Percentiles rank a stretch among this genome's conserved stretches.
Conservation (phyloP, 257 asterid species). For the Gynochthodes officinalis region DNA sequence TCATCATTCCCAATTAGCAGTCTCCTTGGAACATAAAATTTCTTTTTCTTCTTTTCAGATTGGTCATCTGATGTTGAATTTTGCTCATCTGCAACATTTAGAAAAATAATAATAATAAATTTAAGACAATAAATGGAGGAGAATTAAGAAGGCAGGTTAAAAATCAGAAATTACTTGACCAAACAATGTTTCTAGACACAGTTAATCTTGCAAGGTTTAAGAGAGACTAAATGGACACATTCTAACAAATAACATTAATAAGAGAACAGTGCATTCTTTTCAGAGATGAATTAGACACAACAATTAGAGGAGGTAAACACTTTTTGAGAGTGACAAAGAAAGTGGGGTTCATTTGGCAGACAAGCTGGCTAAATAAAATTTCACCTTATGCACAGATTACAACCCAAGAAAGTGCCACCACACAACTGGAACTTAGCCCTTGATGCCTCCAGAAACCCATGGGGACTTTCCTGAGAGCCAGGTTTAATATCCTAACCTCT, state of each 20-base stretch:
- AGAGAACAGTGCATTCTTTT: not conserved
- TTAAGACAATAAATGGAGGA: constrained; percentile 20
- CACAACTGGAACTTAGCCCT: not conserved
- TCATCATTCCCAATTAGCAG: constrained; percentile 74
- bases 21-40: constrained; percentile 72
- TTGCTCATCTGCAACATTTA: constrained; percentile 62
- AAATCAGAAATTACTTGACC: not conserved
- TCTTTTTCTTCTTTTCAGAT: constrained; percentile 44
- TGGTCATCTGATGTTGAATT: constrained; percentile 34
- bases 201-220: not conserved
- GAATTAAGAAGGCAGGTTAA: constrained; percentile 20
- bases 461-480: not conserved
- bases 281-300: not conserved
- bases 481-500: not conserved
- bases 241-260: not conserved
- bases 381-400: not conserved
- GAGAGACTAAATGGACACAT: not conserved
- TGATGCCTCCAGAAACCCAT: not conserved
- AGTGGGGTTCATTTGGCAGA: not conserved
- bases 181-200: too few species aligned
- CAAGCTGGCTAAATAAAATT: not conserved
- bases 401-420: not conserved
- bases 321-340: not conserved
- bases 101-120: too few species aligned
- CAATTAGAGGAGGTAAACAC: not conserved